These are phyloP conservation scores for Lachancea quebecensis DNA, from an alignment of 805 yeast genomes.

Conservation along the genomic window DNA sequence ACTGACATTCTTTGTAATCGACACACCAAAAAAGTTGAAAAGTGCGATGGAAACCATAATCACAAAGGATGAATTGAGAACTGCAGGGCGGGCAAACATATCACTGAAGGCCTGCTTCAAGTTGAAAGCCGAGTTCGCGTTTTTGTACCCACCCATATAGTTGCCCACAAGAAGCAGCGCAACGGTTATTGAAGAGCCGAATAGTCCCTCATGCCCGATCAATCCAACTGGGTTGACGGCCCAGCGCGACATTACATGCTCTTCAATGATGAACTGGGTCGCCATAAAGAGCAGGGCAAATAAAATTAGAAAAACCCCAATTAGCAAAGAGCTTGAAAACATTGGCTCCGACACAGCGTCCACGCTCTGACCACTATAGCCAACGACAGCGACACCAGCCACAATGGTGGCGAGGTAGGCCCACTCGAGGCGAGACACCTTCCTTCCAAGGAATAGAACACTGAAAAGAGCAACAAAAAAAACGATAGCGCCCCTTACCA, in stretches of 20 bases:
- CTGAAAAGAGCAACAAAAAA: slow-evolving; percentile 70
- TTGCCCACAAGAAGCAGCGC: slow-evolving; percentile 40
- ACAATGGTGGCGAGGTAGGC: slow-evolving; percentile 54
- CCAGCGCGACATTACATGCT: slow-evolving; percentile 49
- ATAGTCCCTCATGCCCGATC: slow-evolving; percentile 71
- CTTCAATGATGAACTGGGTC: slow-evolving; percentile 72
- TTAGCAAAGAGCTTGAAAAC: slow-evolving; percentile 29
- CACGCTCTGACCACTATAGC: slow-evolving; percentile 52
- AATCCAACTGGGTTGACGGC: slow-evolving; percentile 54
- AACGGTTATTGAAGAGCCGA: slow-evolving; percentile 46
- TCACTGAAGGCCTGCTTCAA: slow-evolving; percentile 43
- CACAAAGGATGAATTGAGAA: slow-evolving; percentile 48
- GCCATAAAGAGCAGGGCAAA: slow-evolving; percentile 66
- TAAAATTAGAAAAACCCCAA: slow-evolving; percentile 55
- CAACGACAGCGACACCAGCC: slow-evolving; percentile 65
- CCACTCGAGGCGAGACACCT: slow-evolving; percentile 62
- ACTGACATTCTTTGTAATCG: slow-evolving; percentile 55
- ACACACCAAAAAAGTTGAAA: slow-evolving; percentile 68
- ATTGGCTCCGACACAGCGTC: slow-evolving; percentile 5
- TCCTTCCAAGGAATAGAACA: slow-evolving; percentile 50
- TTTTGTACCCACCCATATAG: slow-evolving; percentile 5
- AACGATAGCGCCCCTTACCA: slow-evolving; percentile 77
- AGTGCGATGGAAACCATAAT: slow-evolving; percentile 68
- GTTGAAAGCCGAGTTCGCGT: slow-evolving; percentile 44
- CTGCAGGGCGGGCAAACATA: slow-evolving; percentile 36